Evolutionary conservation across 176 grass and related monocot species (phyloP), one percentile per base, ranked within the genome.

Genomic region (Carex scoparia): DNA sequence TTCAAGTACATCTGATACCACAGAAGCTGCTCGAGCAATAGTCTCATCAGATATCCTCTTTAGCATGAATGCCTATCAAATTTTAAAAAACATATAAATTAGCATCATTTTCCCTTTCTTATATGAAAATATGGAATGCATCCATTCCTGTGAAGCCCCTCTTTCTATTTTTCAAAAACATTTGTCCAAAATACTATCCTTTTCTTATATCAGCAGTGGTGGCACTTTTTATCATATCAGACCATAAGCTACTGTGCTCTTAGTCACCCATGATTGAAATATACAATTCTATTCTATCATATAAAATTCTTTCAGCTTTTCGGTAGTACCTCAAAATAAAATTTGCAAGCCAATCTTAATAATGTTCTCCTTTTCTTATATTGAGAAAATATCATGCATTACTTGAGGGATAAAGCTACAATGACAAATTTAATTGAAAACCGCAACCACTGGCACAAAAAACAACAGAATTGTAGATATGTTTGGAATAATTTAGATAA

Each of bases 11-110:
- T 97, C 91, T 0, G 88, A 87, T 87, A 97, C 93, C 69, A 94
- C 65, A 7, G 94, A 94, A 42, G 92, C 94, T 0, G 91, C 89
- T 5, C 88, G 91, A 15, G 88, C 85, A 1, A 92, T 85, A 62
- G 91, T 92, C 67, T 97, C 94, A 87, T 97, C 94, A 0, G 84
- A 80, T 61, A 92, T 89, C 87, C 88, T 94, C 86, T 97, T 97
- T 72, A 94, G 85, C 94, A 97, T 92, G 63, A 97, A 97, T 54
- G 91, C 90, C 94, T 97, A 80, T 76, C 19, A 84, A 15, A 60
- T 58, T 27, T 83, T 48, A 84, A 79, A 83, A 63, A 32, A 80
- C 8, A 69, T 33, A 58, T 57, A 78, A 32, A 77, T 35, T 15
- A 79, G 53, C 30, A 16, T 56, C 30, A 58, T 79, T 63, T 27